Percentiles rank a stretch among this genome's conserved stretches.
These are phyloP conservation scores for Dryas drummondii DNA, from an alignment of 306 rosid species.

Conservation along the genomic window DNA sequence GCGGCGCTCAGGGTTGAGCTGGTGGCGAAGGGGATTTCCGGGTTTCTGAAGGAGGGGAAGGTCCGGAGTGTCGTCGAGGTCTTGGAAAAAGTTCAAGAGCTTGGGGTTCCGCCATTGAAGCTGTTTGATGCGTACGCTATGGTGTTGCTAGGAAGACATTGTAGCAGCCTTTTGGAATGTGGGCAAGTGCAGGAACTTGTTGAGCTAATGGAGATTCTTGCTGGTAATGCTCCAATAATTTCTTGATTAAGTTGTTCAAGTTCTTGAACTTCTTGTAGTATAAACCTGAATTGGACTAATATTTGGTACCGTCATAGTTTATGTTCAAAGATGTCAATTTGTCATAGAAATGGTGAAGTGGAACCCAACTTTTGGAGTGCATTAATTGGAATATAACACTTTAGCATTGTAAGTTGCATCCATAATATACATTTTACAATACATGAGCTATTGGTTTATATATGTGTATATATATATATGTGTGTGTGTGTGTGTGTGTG, in stretches of 20 bases:
- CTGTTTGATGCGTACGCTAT: conserved; percentile 45
- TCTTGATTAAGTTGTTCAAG: neutral
- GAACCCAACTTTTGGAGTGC: neutral
- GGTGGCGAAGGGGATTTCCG: conserved; percentile 45
- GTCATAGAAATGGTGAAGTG: neutral
- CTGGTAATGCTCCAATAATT: conserved; percentile 40
- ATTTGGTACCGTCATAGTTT: neutral
- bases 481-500: too few species aligned
- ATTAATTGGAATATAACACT: neutral
- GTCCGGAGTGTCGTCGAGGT: conserved; percentile 39
- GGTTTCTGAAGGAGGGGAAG: conserved; percentile 44
- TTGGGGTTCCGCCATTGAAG: conserved; percentile 41
- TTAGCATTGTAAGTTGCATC: neutral
- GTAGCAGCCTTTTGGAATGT: conserved; percentile 38
- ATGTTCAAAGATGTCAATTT: neutral
- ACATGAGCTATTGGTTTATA: too few species aligned
- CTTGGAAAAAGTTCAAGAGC: conserved; percentile 44
- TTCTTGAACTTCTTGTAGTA: neutral
- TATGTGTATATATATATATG: too few species aligned
- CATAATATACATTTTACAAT: neutral
- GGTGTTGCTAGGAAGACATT: conserved; percentile 48
- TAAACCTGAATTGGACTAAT: neutral
- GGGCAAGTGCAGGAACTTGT: conserved; percentile 63
- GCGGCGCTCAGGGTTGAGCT: conserved; percentile 44
- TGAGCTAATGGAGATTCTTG: conserved; percentile 73